These are phyloP conservation scores for Earliella scabrosa DNA, from an alignment of 1,284 basidiomycete genomes.

Conservation along the genomic window DNA sequence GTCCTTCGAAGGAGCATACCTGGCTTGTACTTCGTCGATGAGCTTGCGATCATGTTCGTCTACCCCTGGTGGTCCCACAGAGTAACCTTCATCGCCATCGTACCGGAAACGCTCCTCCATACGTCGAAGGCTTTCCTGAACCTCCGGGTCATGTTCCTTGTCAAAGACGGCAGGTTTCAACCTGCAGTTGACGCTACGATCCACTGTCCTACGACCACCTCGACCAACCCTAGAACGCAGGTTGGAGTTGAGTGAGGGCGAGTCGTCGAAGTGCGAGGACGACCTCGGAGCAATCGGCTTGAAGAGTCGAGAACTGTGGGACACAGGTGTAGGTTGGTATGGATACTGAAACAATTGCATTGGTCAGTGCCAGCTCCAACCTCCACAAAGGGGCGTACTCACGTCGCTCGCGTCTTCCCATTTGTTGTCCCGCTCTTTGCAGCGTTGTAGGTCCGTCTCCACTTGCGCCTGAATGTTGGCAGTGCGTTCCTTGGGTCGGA, in stretches of 20 bases:
- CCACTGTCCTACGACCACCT: slow-evolving; percentile 80
- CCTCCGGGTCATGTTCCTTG: slow-evolving; percentile 23
- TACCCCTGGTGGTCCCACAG: slow-evolving; percentile 59
- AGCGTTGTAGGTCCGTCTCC: slow-evolving; percentile 67
- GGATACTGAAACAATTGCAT: too few relatives aligned
- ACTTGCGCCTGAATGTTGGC: slow-evolving; percentile 65
- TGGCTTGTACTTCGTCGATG: slow-evolving; percentile 70
- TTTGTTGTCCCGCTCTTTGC: slow-evolving; percentile 77
- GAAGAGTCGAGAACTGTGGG: slow-evolving; percentile 63
- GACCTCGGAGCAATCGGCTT: slow-evolving; percentile 53
- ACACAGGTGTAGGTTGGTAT: slow-evolving; percentile 57
- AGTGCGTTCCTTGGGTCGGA: slow-evolving; percentile 71
- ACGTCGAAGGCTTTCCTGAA: slow-evolving; percentile 42
- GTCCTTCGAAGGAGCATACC: slow-evolving; percentile 45
- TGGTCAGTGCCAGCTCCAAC: too few relatives aligned
- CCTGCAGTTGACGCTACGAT: slow-evolving; percentile 55
- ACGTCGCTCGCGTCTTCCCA: slow-evolving; percentile 91
- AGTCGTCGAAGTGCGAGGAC: slow-evolving; percentile 39
- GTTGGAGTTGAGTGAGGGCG: slow-evolving; percentile 45
- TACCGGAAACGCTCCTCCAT: slow-evolving; percentile 71
- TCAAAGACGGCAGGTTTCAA: slow-evolving; percentile 38
- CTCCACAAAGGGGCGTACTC: slow-evolving; percentile 33
- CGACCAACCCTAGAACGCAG: slow-evolving; percentile 81
- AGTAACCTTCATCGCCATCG: slow-evolving; percentile 65
- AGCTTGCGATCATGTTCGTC: slow-evolving; percentile 73